These are phyloP conservation scores for Boletus sp. DNA, from an alignment of 768 basidiomycete species.

Conservation along the genomic window DNA sequence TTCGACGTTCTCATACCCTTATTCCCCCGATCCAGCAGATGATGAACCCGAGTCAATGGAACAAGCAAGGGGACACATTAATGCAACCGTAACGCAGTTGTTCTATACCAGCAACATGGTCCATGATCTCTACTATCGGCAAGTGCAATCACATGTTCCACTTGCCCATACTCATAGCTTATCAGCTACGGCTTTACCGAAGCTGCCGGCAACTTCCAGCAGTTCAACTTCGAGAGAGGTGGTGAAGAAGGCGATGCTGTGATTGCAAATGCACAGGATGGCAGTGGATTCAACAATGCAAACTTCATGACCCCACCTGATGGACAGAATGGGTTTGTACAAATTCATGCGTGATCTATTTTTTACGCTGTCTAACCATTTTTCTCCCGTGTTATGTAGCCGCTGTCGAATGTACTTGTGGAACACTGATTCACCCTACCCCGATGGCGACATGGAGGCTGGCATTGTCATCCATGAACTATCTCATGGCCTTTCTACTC, in stretches of 20 bases:
- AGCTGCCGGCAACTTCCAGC: slow-evolving; percentile 93
- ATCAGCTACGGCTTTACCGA: slow-evolving; percentile 89
- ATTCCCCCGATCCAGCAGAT: slow-evolving; percentile 63
- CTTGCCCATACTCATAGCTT: slow-evolving; percentile 5
- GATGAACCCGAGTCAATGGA: slow-evolving; percentile 51
- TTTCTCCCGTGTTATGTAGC: slow-evolving; percentile 1
- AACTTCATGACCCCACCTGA: slow-evolving; percentile 89
- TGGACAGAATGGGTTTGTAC: slow-evolving; percentile 66
- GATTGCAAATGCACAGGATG: slow-evolving; percentile 94
- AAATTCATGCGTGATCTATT: not conserved
- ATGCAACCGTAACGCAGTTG: slow-evolving; percentile 81
- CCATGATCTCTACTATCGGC: slow-evolving; percentile 81
- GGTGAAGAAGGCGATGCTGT: slow-evolving; percentile 87
- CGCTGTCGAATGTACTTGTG: slow-evolving; percentile 97
- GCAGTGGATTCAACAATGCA: slow-evolving; percentile 88
- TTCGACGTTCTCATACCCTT: slow-evolving; percentile 65
- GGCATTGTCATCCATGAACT: slow-evolving; percentile 95
- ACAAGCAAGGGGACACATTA: slow-evolving; percentile 81
- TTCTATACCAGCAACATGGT: slow-evolving; percentile 85
- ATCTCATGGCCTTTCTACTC: slow-evolving; percentile 87
- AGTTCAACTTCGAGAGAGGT: slow-evolving; percentile 92
- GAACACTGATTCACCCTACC: slow-evolving; percentile 86
- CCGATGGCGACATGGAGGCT: slow-evolving; percentile 94
- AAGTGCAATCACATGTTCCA: not conserved
- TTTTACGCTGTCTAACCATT: not conserved